Base-by-base conservation (phyloP, 768 basidiomycete species). In the Tubosaeta brunneosetosa region DNA sequence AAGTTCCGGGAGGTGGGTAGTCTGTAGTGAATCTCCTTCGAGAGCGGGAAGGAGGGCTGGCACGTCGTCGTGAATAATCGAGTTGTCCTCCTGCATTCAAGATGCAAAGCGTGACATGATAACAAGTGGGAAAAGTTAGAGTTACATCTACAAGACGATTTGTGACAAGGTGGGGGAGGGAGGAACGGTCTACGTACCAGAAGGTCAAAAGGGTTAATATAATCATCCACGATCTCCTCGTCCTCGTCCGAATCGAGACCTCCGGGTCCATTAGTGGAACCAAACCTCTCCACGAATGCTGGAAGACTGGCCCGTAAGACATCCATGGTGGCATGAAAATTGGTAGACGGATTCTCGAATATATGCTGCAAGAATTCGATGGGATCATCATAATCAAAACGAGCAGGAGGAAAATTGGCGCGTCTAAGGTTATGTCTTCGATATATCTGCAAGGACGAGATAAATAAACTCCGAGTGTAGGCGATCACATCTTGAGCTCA, bases 281-380 rank as follows among this genome's bases (percentile, higher is more conserved):
- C 45, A 31, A 63, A 49, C 41, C 63, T 58, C 49, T 65, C 65
- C 54, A 62, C 58, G n/a, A 71, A 43, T 16, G 61, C 62, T 10
- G 69, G 69, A 45, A 71, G 62, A 44, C 61, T 70, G 31, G 61
- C 68, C 31, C 64, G 60, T 56, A 70, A 61, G 66, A 61, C 47
- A 66, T 72, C 49, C 69, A 68, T 38, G 36, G 66, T 34, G 67
- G 77, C 68, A 74, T 81, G 53, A 70, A 69, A 33, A 59, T 82
- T 55, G 72, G 80, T 48, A 61, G 69, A 43, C 59, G 76, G 61
- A 61, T 80, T 47, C 61, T 79, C 59, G 70, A 83, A 60, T 71
- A 82, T 73, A 67, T 76, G 55, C 61, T 81, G 53, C 72, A 83
- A 63, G 73, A 75, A 53, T 70, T 80, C 37, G 52, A 73, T 50